Evolutionary conservation across 75 land plant species (phyloP).

Genomic region (Selaginella moellendorffii): DNA sequence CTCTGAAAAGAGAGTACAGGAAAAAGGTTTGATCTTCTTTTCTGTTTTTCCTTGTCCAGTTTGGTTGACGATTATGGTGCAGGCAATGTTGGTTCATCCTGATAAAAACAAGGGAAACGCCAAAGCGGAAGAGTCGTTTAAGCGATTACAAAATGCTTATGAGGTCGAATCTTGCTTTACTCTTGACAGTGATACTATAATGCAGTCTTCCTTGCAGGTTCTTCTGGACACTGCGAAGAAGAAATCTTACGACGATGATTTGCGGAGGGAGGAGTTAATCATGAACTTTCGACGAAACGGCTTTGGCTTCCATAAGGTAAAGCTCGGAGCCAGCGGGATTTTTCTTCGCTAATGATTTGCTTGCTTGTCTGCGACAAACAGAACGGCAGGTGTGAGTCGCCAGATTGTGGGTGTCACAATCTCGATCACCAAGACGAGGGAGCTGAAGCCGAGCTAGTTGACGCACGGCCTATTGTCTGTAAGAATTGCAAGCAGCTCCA

Average conservation of each 20-base stretch:
- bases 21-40: conserved; percentile 48
- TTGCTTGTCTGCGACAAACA: no score
- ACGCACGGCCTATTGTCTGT: conserved; percentile 65
- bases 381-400: conserved; percentile 45
- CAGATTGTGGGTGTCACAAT: conserved; percentile 29
- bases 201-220: conserved; percentile 27
- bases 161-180: conserved; percentile 48
- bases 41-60: not conserved
- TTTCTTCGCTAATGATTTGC: no score
- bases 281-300: conserved; percentile 46
- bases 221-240: conserved; percentile 72
- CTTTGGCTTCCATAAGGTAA: conserved; percentile 22
- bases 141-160: conserved; percentile 95
- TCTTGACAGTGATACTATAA: not conserved
- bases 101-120: conserved; percentile 94
- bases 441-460: conserved; percentile 42
- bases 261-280: conserved; percentile 69
- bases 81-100: conserved; percentile 99
- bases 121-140: conserved; percentile 93
- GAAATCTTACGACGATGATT: conserved; percentile 79
- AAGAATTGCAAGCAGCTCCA: conserved; percentile 64
- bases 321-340: no score
- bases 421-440: conserved; percentile 41
- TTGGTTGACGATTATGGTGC: no score
- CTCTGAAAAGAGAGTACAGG: conserved; percentile 72